Evolutionary conservation across 345 rosid species (phyloP).

Genomic region (Rhodamnia argentea): DNA sequence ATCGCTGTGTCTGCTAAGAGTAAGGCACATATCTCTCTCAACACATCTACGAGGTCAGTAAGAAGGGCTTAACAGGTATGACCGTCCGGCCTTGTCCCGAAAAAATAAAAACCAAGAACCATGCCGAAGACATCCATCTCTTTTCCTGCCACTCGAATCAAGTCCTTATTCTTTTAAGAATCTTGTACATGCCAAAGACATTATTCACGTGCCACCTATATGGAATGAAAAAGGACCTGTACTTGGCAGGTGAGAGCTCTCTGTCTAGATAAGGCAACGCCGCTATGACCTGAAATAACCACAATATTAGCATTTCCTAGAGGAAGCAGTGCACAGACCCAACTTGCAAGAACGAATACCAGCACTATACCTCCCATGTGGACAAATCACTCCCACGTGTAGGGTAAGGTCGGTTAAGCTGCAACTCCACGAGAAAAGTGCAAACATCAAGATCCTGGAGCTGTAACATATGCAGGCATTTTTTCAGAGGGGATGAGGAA

Average conservation of each 20-base stretch:
- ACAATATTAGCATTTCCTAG: neutral
- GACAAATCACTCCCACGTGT: constrained; percentile 78
- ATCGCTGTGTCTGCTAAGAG: neutral
- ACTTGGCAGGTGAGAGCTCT: constrained; percentile 74
- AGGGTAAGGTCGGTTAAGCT: constrained; percentile 64
- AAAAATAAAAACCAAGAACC: neutral
- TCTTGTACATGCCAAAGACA: constrained; percentile 81
- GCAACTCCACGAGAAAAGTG: constrained; percentile 82
- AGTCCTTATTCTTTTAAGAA: constrained; percentile 26
- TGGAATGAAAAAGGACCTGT: constrained; percentile 90
- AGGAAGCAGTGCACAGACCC: neutral
- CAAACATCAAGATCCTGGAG: constrained; percentile 55
- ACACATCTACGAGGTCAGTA: neutral
- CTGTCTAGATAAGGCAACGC: constrained; percentile 85
- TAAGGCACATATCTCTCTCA: neutral
- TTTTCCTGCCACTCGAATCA: neutral
- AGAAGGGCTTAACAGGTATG: neutral
- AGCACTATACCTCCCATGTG: constrained; percentile 61
- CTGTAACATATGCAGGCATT: constrained; percentile 23
- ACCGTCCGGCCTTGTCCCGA: neutral
- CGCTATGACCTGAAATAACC: constrained; percentile 46
- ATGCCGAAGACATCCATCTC: neutral
- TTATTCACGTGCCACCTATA: constrained; percentile 72
- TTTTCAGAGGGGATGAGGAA: neutral
- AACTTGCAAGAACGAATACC: neutral